These are phyloP conservation scores for Sarocladium kiliense DNA, from an alignment of 2,329 filamentous ascomycete species.

Conservation along the genomic window DNA sequence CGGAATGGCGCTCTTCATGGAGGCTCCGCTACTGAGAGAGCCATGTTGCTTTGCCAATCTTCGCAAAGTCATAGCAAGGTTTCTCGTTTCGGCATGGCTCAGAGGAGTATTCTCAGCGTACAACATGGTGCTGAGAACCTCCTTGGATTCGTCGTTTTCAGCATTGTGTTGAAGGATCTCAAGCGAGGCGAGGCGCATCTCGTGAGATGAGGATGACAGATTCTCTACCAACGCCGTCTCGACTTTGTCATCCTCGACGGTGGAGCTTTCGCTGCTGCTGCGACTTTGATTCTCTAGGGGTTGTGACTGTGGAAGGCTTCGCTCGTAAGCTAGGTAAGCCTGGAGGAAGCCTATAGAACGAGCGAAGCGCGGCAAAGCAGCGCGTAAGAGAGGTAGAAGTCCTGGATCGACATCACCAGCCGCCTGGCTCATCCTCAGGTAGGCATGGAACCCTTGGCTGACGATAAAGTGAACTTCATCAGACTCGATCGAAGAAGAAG, in stretches of 20 bases:
- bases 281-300: conserved; percentile 17
- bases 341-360: conserved; percentile 62
- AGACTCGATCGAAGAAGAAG: conserved; percentile 52
- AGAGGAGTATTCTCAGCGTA: conserved; percentile 76
- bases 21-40: conserved; percentile 51
- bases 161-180: conserved; percentile 62
- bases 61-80: conserved; percentile 79
- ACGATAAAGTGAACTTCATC: conserved; percentile 68
- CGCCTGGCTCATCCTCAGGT: conserved; percentile 59
- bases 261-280: conserved; percentile 36
- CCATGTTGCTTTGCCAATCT: conserved; percentile 65
- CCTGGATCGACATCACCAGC: conserved; percentile 52
- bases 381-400: conserved; percentile 61
- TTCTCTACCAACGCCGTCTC: conserved; percentile 64
- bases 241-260: conserved; percentile 53
- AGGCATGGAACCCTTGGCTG: conserved; percentile 69
- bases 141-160: conserved; percentile 16
- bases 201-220: conserved; percentile 68
- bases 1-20: conserved; percentile 68
- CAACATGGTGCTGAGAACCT: conserved; percentile 52
- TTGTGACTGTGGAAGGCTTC: conserved; percentile 11
- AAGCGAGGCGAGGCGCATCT: conserved; percentile 68
- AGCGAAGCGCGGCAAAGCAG: conserved; percentile 61
- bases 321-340: conserved; percentile 54
- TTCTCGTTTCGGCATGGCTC: conserved; percentile 69